A percentile compares a stretch with the other conserved stretches of the same genome.
Conservation (phyloP, 345 rosid genomes). For the Cardiospermum halicacabum region DNA sequence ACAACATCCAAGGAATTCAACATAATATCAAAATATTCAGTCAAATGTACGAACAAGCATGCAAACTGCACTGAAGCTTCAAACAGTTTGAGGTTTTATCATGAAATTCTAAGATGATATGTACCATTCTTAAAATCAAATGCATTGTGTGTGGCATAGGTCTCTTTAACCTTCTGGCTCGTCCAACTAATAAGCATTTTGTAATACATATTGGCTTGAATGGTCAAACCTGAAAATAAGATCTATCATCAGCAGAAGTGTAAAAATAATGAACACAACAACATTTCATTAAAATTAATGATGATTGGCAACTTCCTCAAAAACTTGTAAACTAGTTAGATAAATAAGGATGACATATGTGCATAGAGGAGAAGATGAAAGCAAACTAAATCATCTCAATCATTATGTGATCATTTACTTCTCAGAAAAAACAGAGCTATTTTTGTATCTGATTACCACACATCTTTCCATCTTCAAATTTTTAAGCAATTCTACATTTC, state of each 20-base stretch:
- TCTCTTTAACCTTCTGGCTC: constrained; percentile 83
- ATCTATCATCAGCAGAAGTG: constrained; percentile 11
- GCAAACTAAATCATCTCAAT: background rate
- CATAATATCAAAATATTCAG: background rate
- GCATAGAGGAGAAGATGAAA: background rate
- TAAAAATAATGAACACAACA: background rate
- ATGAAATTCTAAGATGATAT: background rate
- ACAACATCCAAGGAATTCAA: background rate
- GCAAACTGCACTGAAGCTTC: background rate
- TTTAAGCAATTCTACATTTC: background rate
- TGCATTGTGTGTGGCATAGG: constrained; percentile 61
- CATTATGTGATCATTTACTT: background rate
- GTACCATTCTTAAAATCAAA: constrained; percentile 94
- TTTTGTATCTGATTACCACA: background rate
- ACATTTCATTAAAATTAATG: no score
- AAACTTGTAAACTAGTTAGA: no score
- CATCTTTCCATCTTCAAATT: background rate
- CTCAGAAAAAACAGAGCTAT: no score
- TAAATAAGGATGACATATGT: background rate
- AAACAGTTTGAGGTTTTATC: background rate
- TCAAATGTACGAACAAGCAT: background rate
- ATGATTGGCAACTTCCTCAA: no score
- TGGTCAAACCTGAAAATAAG: constrained; percentile 70
- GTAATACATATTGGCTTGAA: constrained; percentile 97
- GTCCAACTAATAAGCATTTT: constrained; percentile 98